Evolutionary conservation across 371 early-diverging fungal genomes (phyloP).

Genomic region (Parasitella parasitica): DNA sequence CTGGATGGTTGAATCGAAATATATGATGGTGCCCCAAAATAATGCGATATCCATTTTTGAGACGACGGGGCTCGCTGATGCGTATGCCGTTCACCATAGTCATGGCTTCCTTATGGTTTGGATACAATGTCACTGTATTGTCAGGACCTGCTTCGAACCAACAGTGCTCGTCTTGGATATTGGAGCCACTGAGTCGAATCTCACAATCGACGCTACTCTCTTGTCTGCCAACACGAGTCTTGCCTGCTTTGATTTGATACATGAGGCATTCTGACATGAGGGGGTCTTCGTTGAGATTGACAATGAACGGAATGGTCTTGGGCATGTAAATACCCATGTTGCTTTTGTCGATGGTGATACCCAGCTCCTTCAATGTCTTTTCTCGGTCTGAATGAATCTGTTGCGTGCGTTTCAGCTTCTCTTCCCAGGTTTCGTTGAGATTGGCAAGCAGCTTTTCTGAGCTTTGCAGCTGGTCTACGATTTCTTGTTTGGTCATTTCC

Average conservation of each 20-base stretch:
- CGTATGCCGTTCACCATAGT: constrained; percentile 80
- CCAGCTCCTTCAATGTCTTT: constrained; percentile 75
- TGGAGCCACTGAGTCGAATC: constrained; percentile 73
- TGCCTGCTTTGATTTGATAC: constrained; percentile 80
- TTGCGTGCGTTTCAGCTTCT: constrained; percentile 76
- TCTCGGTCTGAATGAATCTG: constrained; percentile 75
- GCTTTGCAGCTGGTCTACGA: constrained; percentile 80
- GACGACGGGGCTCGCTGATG: constrained; percentile 54
- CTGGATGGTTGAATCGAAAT: constrained; percentile 87
- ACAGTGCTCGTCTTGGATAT: constrained; percentile 75
- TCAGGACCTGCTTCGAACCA: constrained; percentile 60
- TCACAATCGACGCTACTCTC: constrained; percentile 50
- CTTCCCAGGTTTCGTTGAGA: constrained; percentile 85
- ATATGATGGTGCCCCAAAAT: constrained; percentile 81
- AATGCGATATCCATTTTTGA: constrained; percentile 78
- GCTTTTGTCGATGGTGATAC: constrained; percentile 73
- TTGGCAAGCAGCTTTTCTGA: constrained; percentile 88
- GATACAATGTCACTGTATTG: constrained; percentile 60
- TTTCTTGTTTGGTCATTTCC: constrained; percentile 57
- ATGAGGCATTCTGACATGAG: constrained; percentile 89
- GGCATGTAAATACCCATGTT: constrained; percentile 83
- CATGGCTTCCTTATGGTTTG: constrained; percentile 54
- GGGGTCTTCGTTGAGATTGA: constrained; percentile 91
- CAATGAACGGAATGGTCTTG: constrained; percentile 81
- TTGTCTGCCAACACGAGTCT: constrained; percentile 68